Evolutionary conservation across 768 basidiomycete genomes (phyloP).

Genomic region (Suillus hirtellus): DNA sequence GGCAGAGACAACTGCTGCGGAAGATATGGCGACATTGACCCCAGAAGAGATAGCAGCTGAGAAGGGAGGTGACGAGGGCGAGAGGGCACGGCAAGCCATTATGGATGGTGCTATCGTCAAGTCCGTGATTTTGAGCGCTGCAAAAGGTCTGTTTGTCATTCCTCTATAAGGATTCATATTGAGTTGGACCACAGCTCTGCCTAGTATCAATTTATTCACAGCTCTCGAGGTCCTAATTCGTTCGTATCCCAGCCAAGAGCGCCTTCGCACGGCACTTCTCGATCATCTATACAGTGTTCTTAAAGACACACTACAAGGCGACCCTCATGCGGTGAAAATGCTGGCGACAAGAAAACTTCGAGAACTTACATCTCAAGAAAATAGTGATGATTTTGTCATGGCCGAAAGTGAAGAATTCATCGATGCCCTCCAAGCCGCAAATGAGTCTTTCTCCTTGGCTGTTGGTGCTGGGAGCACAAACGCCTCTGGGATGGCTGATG

Average conservation of each 20-base stretch:
- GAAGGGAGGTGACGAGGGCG: conserved; percentile 46
- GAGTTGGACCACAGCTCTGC: conserved; percentile 31
- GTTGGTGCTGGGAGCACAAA: conserved; percentile 28
- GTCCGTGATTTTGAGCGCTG: conserved; percentile 73
- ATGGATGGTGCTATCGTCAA: conserved; percentile 80
- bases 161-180: conserved; percentile 15
- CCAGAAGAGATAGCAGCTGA: conserved; percentile 32
- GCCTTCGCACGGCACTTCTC: conserved; percentile 42
- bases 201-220: conserved; percentile 41
- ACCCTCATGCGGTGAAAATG: conserved; percentile 40
- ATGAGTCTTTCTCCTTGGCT: conserved; percentile 30
- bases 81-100: conserved; percentile 62
- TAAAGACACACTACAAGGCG: conserved; percentile 34
- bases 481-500: conserved; percentile 28
- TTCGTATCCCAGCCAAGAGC: conserved; percentile 41
- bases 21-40: conserved; percentile 17
- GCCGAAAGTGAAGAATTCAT: conserved; percentile 25
- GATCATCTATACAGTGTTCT: conserved; percentile 46
- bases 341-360: conserved; percentile 39
- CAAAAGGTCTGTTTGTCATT: conserved; percentile 53
- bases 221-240: conserved; percentile 44
- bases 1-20: conserved; percentile 18
- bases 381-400: conserved; percentile 11
- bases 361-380: conserved; percentile 28
- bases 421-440: conserved; percentile 32